A percentile compares a stretch with the other conserved stretches of the same genome.
Evolutionary conservation across 2,329 filamentous ascomycete species (phyloP).

Genomic region (Scytalidium sp.): DNA sequence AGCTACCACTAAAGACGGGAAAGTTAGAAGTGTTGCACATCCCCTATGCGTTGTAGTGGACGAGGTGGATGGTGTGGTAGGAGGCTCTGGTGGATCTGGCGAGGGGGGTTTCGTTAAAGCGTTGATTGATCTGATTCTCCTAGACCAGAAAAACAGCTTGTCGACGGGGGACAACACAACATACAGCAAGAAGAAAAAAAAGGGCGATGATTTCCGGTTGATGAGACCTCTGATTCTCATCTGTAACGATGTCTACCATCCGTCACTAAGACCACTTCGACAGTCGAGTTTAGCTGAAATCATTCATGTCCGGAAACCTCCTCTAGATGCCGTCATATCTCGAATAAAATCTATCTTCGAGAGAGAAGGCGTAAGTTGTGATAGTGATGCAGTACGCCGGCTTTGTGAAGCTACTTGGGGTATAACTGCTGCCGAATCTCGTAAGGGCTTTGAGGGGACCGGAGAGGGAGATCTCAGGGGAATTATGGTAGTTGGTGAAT

Average conservation of each 20-base stretch:
- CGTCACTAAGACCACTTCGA: slow-evolving; percentile 81
- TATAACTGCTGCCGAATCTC: slow-evolving; percentile 68
- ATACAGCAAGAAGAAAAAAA: slow-evolving; percentile 51
- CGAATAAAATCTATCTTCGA: slow-evolving; percentile 83
- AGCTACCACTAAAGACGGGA: slow-evolving; percentile 50
- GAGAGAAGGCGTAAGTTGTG: slow-evolving; percentile 83
- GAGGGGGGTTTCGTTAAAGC: slow-evolving; percentile 96
- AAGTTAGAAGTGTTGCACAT: slow-evolving; percentile 67
- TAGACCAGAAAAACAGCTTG: slow-evolving; percentile 77
- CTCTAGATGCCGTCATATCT: slow-evolving; percentile 78
- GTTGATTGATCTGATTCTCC: slow-evolving; percentile 80
- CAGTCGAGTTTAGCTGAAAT: slow-evolving; percentile 84
- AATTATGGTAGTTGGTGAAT: slow-evolving; percentile 83
- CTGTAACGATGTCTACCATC: slow-evolving; percentile 96
- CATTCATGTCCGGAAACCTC: slow-evolving; percentile 85
- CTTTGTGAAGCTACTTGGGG: slow-evolving; percentile 83
- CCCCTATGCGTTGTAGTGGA: slow-evolving; percentile 94
- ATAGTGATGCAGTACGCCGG: slow-evolving; percentile 83
- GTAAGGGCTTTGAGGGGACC: slow-evolving; percentile 64
- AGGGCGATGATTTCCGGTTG: slow-evolving; percentile 82
- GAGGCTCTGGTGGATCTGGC: slow-evolving; percentile 71
- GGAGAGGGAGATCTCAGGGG: slow-evolving; percentile 73
- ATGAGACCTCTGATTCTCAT: slow-evolving; percentile 88
- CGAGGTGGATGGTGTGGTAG: slow-evolving; percentile 91
- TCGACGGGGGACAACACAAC: slow-evolving; percentile 29